Evolutionary conservation across 2,329 filamentous ascomycete species (phyloP), one percentile per base, ranked within the genome.

Genomic region (Cytospora piceae): DNA sequence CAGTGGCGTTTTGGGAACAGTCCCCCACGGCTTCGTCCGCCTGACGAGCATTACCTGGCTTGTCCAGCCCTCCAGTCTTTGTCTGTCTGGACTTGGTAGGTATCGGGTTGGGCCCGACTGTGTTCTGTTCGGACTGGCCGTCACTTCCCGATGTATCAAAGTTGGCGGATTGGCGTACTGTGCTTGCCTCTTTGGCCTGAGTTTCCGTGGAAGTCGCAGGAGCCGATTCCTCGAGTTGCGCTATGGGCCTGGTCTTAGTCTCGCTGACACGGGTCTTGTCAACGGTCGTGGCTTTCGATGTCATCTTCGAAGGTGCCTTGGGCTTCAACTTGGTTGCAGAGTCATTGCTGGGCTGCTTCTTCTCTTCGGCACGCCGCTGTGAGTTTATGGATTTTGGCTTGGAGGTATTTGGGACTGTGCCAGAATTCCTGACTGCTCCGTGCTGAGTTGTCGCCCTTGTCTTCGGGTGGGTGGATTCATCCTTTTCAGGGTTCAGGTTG

Each of bases 401-500:
- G 1, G 39, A 2, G 8, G 7, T 5, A 1, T 51, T 27, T 11
- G 4, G 12, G 3, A 24, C 22, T 6, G 8, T 27, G n/a, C 22
- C 6, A 2, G 42, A 5, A 42, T 29, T 14, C 37, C 31, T 57
- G 20, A 8, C 53, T 11, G 29, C 31, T 29, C 34, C 29, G 3
- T 24, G 20, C 8, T 39, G 15, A 37, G 31, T 27, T 11, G 53
- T 39, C 17, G 61, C 61, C 15, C 61, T 57, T 32, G 61, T 57
- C 22, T 46, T 63, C 3, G 53, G 53, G 14, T 55, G n/a, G 4
- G 39, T 8, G 24, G n/a, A n/a, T 11, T 12, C n/a, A 3, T 20
- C 39, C 9, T 57, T 62, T 12, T 9, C 5, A 14, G 53, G 52
- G 11, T 22, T 52, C 15, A 51, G 14, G 8, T 31, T 37, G 5